These are phyloP conservation scores for Kuraishia ogatae DNA, from an alignment of 805 yeast genomes.

Conservation along the genomic window DNA sequence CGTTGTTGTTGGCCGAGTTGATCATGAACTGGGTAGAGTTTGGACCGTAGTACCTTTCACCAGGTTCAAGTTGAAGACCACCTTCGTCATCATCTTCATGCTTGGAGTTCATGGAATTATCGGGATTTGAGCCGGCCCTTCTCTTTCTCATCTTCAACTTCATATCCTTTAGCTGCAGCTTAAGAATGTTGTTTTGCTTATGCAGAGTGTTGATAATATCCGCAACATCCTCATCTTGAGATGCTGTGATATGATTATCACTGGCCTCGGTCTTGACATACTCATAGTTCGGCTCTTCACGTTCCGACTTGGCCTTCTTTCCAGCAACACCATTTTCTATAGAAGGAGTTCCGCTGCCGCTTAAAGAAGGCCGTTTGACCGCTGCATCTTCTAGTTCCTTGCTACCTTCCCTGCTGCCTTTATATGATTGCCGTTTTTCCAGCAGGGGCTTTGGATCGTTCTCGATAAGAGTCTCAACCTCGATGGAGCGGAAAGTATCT, in stretches of 20 bases:
- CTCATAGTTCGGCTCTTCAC: neutral
- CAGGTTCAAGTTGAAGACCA: constrained; percentile 26
- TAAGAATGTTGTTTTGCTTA: constrained; percentile 3
- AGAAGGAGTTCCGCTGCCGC: neutral
- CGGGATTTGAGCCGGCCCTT: neutral
- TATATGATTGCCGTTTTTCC: neutral
- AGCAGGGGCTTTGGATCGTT: constrained; percentile 5
- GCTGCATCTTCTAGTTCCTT: neutral
- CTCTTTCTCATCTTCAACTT: neutral
- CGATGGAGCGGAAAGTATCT: constrained; percentile 35
- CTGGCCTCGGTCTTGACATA: neutral
- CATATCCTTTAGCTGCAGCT: constrained; percentile 2
- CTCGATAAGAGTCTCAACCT: constrained; percentile 16
- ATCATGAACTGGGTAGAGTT: constrained; percentile 41
- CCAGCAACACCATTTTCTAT: neutral
- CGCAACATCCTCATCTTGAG: neutral
- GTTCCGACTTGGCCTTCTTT: neutral
- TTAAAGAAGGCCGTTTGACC: too few relatives aligned
- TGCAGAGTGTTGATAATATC: neutral
- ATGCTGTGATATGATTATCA: neutral
- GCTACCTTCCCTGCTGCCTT: neutral
- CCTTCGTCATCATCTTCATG: constrained; percentile 7
- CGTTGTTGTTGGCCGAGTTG: constrained; percentile 14
- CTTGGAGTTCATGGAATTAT: constrained; percentile 5
- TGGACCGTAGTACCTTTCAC: constrained; percentile 42